Evolutionary conservation across 108 stramenopile genomes (phyloP).

Genomic region (Ochromonas danica): DNA sequence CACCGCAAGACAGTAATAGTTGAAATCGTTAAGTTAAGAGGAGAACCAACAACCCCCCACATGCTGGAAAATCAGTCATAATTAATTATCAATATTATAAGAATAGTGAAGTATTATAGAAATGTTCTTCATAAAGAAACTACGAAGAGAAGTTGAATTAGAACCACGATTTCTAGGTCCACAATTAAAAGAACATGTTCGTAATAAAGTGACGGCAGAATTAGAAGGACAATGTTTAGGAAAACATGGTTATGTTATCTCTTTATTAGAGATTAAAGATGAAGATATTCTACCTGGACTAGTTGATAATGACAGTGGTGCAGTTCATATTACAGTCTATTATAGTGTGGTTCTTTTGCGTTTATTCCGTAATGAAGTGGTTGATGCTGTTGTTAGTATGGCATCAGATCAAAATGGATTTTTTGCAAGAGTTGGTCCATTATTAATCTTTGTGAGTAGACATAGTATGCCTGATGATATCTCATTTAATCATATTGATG

Average conservation of each 20-base stretch:
- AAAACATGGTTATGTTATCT: conserved; percentile 86
- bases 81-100: no score
- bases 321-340: conserved; percentile 79
- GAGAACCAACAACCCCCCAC: no score
- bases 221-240: conserved; percentile 84
- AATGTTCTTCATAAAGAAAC: conserved; percentile 39
- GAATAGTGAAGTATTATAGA: no score
- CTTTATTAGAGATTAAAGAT: conserved; percentile 83
- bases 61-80: no score
- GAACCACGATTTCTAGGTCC: conserved; percentile 38
- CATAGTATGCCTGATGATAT: conserved; percentile 91
- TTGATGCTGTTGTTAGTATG: conserved; percentile 82
- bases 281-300: conserved; percentile 82
- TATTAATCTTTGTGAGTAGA: conserved; percentile 85
- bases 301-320: conserved; percentile 85
- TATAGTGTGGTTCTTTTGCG: conserved; percentile 80
- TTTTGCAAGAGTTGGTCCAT: conserved; percentile 81
- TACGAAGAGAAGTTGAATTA: conserved; percentile 35
- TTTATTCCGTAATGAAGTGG: conserved; percentile 83
- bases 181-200: conserved; percentile 22
- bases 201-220: conserved; percentile 14
- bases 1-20: no score
- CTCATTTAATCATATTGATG: conserved; percentile 76
- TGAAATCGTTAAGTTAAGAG: no score
- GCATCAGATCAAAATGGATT: conserved; percentile 78